These are phyloP conservation scores for Acanthamoeba lenticulata DNA, from an alignment of 208 protist species.

Conservation along the genomic window DNA sequence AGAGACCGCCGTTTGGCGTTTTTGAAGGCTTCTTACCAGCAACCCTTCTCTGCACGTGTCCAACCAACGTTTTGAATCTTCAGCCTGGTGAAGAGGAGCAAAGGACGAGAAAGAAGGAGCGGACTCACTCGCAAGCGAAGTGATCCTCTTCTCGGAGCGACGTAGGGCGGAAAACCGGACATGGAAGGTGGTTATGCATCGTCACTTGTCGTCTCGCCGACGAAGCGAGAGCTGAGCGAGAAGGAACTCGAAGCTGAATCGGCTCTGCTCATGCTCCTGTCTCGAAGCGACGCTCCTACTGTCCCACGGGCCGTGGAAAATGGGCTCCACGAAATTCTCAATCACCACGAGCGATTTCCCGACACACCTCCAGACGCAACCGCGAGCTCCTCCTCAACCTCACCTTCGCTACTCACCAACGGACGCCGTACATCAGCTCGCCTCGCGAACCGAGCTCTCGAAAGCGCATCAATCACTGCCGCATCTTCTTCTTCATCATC, in stretches of 20 bases:
- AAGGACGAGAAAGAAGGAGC: too few relatives aligned
- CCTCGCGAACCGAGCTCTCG: too few relatives aligned
- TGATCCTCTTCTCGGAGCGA: background rate
- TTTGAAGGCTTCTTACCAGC: too few relatives aligned
- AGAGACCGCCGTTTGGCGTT: too few relatives aligned
- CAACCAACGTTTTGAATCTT: too few relatives aligned
- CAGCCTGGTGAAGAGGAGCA: too few relatives aligned
- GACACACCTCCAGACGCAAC: background rate
- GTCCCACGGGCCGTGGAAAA: background rate
- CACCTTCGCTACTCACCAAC: background rate
- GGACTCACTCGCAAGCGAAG: too few relatives aligned
- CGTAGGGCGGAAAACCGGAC: background rate
- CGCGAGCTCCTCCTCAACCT: background rate
- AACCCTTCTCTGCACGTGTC: too few relatives aligned
- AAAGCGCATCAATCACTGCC: too few relatives aligned
- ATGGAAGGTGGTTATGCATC: too few relatives aligned
- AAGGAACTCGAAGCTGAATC: background rate
- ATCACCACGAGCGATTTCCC: background rate
- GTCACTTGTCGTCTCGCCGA: background rate
- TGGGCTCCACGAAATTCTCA: background rate
- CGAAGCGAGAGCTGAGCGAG: slow-evolving; percentile 16
- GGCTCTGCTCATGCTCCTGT: background rate
- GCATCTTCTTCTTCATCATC: background rate
- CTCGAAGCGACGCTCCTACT: background rate
- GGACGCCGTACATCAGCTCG: too few relatives aligned